Conservation (phyloP, 352 stramenopile species). For the Aphanomyces invadans region DNA sequence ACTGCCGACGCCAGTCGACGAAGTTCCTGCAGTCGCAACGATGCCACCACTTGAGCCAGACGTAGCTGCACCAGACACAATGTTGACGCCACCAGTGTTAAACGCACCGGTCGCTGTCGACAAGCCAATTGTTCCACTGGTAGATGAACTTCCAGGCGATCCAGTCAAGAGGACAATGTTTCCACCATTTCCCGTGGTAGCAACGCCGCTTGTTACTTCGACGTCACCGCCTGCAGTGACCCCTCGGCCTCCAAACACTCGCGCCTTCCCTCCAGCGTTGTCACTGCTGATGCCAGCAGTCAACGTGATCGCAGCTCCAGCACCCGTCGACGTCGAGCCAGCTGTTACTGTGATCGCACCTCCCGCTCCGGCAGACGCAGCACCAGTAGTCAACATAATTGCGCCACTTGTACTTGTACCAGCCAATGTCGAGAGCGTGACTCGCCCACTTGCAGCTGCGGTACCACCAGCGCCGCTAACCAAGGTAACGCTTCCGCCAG, state of each 20-base stretch:
- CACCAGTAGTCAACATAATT: constrained; percentile 4
- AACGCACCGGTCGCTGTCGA: constrained; percentile 6
- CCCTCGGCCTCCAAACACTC: constrained; percentile 32
- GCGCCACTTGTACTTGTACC: constrained; percentile 10
- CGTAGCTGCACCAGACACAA: neutral
- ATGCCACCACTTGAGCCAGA: constrained; percentile 15
- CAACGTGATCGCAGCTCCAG: constrained; percentile 37
- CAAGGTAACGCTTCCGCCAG: constrained; percentile 13
- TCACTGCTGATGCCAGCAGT: constrained; percentile 26
- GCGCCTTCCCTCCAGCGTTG: constrained; percentile 29
- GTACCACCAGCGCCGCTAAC: neutral
- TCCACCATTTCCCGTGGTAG: constrained; percentile 5
- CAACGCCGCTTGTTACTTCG: constrained; percentile 30
- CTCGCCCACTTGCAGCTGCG: neutral
- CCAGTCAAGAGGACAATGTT: constrained; percentile 4
- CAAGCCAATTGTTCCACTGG: neutral
- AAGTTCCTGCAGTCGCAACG: neutral
- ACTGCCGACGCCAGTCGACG: constrained; percentile 40
- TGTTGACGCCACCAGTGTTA: neutral
- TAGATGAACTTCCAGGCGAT: neutral
- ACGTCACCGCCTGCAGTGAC: constrained; percentile 33
- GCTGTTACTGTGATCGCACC: constrained; percentile 34
- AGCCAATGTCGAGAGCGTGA: constrained; percentile 3
- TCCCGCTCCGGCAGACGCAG: neutral
- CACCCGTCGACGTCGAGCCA: constrained; percentile 34